Evolutionary conservation across 805 yeast species (phyloP), one percentile per base, ranked within the genome.

Genomic region (Kodamaea fukazawae): DNA sequence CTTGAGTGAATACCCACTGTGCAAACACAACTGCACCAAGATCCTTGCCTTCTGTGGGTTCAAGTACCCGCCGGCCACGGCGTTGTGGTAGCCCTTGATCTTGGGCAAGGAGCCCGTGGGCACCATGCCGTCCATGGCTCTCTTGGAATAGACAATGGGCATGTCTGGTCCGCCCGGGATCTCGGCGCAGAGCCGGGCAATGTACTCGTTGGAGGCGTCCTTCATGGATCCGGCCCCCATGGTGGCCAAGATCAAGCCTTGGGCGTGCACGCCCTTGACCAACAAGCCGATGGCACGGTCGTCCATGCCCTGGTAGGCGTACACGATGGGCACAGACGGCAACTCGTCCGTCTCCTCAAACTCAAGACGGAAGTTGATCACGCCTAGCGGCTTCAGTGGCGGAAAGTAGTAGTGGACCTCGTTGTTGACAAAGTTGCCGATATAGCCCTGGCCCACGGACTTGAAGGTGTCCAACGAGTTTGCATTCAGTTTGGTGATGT

Each of bases 211-310:
- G 2, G 81, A 75, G 11, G 54, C 60, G 4, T 71, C 75, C 17
- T 78, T 68, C 59, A 81, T 57, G 2, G 84, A 77, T 1, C 88
- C 88, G 1, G 87, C 85, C 27, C 88, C 88, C 73, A 81, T 75
- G 2, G 85, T 78, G 0, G 87, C 88, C 36, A 81, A 61, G 1
- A 82, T 79, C 11, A 82, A 53, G 5, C 86, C 88, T 31, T 69
- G 66, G 17, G 71, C 70, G 17, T 59, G 59, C 49, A 75, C 51
- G 13, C 70, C 65, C 22, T 69, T 68, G 7, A 75, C 67, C 0
- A 76, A 70, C 11, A 78, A 46, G 23, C 68, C 68, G 4, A 81
- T 63, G 11, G 81, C 43, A 34, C 64, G 63, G 25, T 75, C 63
- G 40, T 76, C 71, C 47, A 81, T 67, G 1, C 82, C 78, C 55